Evolutionary conservation across 768 basidiomycete species (phyloP).

Genomic region (Amanita subjunquillea): DNA sequence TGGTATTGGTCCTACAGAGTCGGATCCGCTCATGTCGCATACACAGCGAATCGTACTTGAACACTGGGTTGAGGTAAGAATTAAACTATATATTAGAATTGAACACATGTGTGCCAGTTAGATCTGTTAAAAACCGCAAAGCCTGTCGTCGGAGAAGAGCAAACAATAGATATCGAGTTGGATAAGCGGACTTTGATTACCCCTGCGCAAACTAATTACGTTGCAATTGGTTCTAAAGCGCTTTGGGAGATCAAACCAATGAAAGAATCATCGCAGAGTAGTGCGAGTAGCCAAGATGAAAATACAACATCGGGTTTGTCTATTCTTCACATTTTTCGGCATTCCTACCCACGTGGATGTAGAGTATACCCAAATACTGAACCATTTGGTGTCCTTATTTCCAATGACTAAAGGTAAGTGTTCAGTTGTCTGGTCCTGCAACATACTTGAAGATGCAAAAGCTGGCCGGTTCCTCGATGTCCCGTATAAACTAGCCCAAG

Average conservation of each 20-base stretch:
- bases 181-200: constrained; percentile 34
- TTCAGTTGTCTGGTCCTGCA: background rate
- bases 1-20: constrained; percentile 12
- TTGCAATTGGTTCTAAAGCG: constrained; percentile 20
- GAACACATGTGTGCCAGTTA: constrained; percentile 20
- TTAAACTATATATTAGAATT: background rate
- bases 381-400: constrained; percentile 22
- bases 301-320: background rate
- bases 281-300: background rate
- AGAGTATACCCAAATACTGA: constrained; percentile 2
- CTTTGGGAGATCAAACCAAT: constrained; percentile 24
- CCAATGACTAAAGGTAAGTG: constrained; percentile 24
- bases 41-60: constrained; percentile 31
- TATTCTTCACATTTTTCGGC: background rate
- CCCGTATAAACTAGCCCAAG: constrained; percentile 30
- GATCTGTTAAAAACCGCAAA: constrained; percentile 24
- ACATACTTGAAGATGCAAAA: background rate
- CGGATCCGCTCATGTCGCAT: constrained; percentile 7
- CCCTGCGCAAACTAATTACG: constrained; percentile 20
- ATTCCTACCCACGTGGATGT: background rate
- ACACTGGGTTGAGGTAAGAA: constrained; percentile 43
- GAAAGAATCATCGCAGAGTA: background rate
- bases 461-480: constrained; percentile 11
- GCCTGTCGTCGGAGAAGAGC: constrained; percentile 33
- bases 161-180: constrained; percentile 42